phyloP scores from a whole-genome alignment of 1,284 basidiomycete genomes.

The Crepidotus sp. region DNA sequence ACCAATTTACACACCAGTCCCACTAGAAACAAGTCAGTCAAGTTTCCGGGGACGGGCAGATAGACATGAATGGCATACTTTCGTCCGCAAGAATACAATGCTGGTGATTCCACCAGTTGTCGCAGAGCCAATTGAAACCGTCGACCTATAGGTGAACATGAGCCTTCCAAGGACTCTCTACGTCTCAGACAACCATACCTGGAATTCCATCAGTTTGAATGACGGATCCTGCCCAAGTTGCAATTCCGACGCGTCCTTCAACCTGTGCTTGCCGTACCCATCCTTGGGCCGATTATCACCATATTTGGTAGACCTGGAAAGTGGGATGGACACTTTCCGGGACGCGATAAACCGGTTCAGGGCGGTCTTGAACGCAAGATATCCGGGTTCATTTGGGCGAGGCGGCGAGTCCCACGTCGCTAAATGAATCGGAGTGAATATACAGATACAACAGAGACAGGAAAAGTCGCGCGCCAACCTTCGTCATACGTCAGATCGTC shows the following conservation, averaged over 20 bases:
- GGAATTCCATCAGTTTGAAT: conserved; percentile 78
- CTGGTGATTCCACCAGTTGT: conserved; percentile 84
- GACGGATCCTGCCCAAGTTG: conserved; percentile 53
- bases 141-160: conserved; percentile 50
- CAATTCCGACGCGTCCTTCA: conserved; percentile 46
- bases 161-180: too few relatives aligned
- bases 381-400: conserved; percentile 43
- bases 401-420: conserved; percentile 92
- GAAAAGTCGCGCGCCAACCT: conserved; percentile 36
- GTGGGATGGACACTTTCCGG: conserved; percentile 46
- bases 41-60: too few relatives aligned
- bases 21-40: conserved; percentile 32
- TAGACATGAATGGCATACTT: conserved; percentile 26
- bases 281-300: conserved; percentile 39
- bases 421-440: conserved; percentile 23
- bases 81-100: conserved; percentile 96
- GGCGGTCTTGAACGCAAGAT: conserved; percentile 57
- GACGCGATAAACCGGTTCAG: conserved; percentile 60
- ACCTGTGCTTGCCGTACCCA: conserved; percentile 36
- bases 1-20: conserved; percentile 52
- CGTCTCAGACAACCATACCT: conserved; percentile 35
- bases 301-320: conserved; percentile 31
- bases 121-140: conserved; percentile 88
- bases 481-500: conserved; percentile 84
- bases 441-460: not conserved